Conservation (phyloP, 108 stramenopile species). For the Poteriospumella lacustris region DNA sequence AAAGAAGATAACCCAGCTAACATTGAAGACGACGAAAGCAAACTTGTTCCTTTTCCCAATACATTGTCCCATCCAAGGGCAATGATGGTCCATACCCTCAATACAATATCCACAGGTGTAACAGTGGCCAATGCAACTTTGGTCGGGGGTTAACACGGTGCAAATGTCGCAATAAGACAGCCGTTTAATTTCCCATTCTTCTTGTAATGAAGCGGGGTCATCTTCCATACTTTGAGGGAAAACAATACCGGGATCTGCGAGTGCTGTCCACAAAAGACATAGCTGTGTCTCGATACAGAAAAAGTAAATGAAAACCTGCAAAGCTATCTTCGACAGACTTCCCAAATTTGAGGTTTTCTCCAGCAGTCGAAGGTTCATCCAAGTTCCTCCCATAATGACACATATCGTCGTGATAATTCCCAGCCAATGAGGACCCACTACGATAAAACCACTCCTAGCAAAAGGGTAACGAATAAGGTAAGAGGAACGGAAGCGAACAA, state of each 20-base stretch:
- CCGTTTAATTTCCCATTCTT: not conserved
- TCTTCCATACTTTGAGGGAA: not conserved
- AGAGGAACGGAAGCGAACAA: too few species aligned
- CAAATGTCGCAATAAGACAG: conserved; percentile 62
- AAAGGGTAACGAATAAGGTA: too few species aligned
- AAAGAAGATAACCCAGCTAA: not conserved
- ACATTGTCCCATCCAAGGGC: conserved; percentile 91
- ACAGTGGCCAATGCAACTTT: conserved; percentile 84
- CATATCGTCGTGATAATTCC: not conserved
- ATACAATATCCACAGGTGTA: conserved; percentile 86
- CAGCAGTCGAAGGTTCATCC: not conserved
- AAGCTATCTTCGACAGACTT: not conserved
- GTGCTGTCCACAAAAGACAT: not conserved
- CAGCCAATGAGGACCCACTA: not conserved
- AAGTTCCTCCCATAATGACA: not conserved
- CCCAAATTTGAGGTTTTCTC: not conserved
- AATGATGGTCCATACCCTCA: conserved; percentile 85
- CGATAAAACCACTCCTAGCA: too few species aligned
- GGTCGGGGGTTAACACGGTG: conserved; percentile 66
- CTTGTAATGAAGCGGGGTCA: not conserved
- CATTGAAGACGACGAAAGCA: conserved; percentile 67
- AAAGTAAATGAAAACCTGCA: not conserved
- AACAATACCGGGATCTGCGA: conserved; percentile 19
- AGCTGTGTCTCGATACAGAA: not conserved
- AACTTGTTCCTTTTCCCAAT: conserved; percentile 86